These are phyloP conservation scores for Erodium moschatum DNA, from an alignment of 441 rosid genomes.

Conservation along the genomic window DNA sequence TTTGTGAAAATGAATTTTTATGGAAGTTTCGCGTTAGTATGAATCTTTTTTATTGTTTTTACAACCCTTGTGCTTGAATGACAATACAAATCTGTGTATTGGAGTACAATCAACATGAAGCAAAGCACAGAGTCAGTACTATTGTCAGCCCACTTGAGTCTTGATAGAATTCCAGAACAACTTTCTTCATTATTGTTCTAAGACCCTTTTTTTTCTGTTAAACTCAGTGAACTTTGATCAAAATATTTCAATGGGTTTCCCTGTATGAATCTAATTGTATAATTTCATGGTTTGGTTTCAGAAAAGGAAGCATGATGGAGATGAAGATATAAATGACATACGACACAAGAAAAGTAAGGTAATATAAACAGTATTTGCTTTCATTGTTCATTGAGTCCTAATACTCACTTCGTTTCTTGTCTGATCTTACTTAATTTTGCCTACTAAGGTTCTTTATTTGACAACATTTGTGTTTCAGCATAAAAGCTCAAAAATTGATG, in stretches of 20 bases:
- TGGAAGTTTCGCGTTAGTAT: neutral
- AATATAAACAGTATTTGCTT: slow-evolving; percentile 20
- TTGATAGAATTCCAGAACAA: neutral
- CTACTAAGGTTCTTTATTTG: slow-evolving; percentile 16
- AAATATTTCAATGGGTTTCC: neutral
- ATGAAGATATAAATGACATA: slow-evolving; percentile 8
- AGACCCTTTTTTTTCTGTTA: neutral
- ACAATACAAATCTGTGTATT: neutral
- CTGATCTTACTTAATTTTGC: neutral
- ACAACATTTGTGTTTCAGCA: slow-evolving; percentile 40
- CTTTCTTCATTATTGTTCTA: neutral
- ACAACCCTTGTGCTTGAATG: neutral
- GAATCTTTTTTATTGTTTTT: neutral
- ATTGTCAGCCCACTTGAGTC: neutral
- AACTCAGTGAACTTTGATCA: neutral
- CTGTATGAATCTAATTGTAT: neutral
- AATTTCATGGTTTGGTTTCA: neutral
- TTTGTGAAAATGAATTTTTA: neutral
- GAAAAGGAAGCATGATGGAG: slow-evolving; percentile 20
- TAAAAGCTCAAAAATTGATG: slow-evolving; percentile 81
- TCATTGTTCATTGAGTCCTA: neutral
- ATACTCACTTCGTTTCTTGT: neutral
- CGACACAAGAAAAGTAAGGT: slow-evolving; percentile 95
- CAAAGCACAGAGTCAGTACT: neutral
- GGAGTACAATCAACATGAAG: neutral